These are phyloP conservation scores for Apiospora sp. DNA, from an alignment of 2,329 filamentous ascomycete genomes.

Conservation along the genomic window DNA sequence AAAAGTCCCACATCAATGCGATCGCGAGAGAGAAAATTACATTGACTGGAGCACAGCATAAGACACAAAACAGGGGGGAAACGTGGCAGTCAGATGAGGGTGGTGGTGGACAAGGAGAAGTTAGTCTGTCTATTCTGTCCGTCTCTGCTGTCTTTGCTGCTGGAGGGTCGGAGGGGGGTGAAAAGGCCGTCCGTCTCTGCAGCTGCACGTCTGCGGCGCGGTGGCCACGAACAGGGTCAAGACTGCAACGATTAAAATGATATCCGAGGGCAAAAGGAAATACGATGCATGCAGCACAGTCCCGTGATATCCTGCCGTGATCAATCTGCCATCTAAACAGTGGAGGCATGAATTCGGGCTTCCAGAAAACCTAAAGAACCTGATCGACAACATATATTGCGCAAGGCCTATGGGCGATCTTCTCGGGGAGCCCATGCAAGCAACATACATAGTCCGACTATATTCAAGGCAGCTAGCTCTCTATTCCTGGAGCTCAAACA, in stretches of 20 bases:
- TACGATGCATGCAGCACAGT: not conserved
- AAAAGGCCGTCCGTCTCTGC: not conserved
- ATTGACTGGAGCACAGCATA: conserved; percentile 18
- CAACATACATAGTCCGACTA: not conserved
- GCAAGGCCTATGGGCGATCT: conserved; percentile 1
- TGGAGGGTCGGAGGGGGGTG: not conserved
- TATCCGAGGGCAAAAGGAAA: conserved; percentile 1
- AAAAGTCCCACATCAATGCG: conserved; percentile 16
- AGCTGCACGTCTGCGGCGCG: not conserved
- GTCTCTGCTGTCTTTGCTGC: not conserved
- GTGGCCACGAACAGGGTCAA: not conserved
- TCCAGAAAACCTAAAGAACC: conserved; percentile 21
- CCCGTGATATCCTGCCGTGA: conserved; percentile 8
- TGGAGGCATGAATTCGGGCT: not conserved
- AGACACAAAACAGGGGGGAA: conserved; percentile 18
- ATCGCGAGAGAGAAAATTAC: conserved; percentile 15
- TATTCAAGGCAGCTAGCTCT: not conserved
- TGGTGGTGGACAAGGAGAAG: not conserved
- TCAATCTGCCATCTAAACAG: not conserved
- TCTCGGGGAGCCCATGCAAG: not conserved
- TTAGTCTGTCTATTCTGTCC: not conserved
- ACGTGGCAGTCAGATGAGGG: conserved; percentile 14
- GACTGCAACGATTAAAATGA: not conserved
- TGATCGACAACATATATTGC: conserved; percentile 3
- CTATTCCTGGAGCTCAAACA: not conserved